Evolutionary conservation across 495 filamentous ascomycete species (phyloP).

Genomic region (Niebla homalea): DNA sequence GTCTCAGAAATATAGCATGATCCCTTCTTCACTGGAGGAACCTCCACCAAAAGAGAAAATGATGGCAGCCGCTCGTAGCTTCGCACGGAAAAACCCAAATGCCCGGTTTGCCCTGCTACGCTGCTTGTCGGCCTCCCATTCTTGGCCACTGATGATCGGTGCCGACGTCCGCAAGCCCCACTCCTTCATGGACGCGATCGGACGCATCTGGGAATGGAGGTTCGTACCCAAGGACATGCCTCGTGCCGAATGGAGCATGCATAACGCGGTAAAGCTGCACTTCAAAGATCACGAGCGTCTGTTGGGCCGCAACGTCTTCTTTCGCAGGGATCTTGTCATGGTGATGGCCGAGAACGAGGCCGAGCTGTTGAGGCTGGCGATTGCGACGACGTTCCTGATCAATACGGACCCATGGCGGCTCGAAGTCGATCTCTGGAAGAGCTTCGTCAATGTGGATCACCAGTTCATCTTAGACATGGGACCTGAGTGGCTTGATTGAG

Average conservation of each 20-base stretch:
- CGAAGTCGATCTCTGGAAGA: constrained; percentile 41
- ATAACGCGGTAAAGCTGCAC: constrained; percentile 22
- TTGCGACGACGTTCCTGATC: constrained; percentile 30
- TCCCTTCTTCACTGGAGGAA: constrained; percentile 13
- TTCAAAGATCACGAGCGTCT: constrained; percentile 19
- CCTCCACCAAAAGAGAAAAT: constrained; percentile 23
- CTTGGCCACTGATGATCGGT: constrained; percentile 36
- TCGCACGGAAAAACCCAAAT: constrained; percentile 16
- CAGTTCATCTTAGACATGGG: constrained; percentile 30
- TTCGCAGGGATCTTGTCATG: constrained; percentile 29
- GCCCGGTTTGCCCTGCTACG: constrained; percentile 33
- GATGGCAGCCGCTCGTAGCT: constrained; percentile 17
- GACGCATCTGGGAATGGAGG: constrained; percentile 32
- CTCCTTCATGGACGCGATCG: constrained; percentile 28
- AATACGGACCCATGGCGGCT: constrained; percentile 39
- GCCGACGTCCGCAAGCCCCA: constrained; percentile 17
- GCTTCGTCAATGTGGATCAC: constrained; percentile 37
- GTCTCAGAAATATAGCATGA: neutral
- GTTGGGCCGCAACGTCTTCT: constrained; percentile 25
- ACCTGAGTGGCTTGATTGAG: constrained; percentile 28
- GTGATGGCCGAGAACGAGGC: constrained; percentile 33
- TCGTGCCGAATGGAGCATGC: constrained; percentile 29
- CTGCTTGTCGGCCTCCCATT: constrained; percentile 37
- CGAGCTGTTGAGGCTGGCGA: constrained; percentile 27
- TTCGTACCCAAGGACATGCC: constrained; percentile 40